These are phyloP conservation scores for Solanum sejunctum DNA, from an alignment of 257 asterid species.

Conservation along the genomic window DNA sequence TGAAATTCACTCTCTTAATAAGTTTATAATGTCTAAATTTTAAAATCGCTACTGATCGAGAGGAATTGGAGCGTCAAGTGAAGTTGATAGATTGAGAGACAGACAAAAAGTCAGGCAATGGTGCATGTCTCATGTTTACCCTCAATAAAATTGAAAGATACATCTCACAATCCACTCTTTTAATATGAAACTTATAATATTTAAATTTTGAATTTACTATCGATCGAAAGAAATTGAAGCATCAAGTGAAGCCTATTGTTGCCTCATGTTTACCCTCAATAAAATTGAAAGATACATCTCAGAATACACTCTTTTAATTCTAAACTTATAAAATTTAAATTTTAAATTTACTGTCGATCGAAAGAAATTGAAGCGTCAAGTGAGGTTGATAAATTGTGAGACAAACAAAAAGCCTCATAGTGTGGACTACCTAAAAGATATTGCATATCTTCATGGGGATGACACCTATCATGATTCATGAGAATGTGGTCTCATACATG, in stretches of 20 bases:
- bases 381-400: not conserved
- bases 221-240: no score
- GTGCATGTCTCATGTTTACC: not conserved
- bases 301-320: not conserved
- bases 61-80: not conserved
- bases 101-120: not conserved
- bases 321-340: not conserved
- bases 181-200: not conserved
- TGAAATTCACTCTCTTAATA: not conserved
- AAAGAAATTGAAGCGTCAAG: not conserved
- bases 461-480: not conserved
- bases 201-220: not conserved
- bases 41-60: not conserved
- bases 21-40: not conserved
- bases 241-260: no score
- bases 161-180: not conserved
- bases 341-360: not conserved
- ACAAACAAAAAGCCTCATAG: not conserved
- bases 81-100: not conserved
- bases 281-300: not conserved
- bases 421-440: slow-evolving; percentile 8
- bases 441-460: slow-evolving; percentile 3
- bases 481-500: not conserved
- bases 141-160: not conserved
- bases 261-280: not conserved